Evolutionary conservation across 768 basidiomycete species (phyloP).

Genomic region (Termitomyces eurrhizus): DNA sequence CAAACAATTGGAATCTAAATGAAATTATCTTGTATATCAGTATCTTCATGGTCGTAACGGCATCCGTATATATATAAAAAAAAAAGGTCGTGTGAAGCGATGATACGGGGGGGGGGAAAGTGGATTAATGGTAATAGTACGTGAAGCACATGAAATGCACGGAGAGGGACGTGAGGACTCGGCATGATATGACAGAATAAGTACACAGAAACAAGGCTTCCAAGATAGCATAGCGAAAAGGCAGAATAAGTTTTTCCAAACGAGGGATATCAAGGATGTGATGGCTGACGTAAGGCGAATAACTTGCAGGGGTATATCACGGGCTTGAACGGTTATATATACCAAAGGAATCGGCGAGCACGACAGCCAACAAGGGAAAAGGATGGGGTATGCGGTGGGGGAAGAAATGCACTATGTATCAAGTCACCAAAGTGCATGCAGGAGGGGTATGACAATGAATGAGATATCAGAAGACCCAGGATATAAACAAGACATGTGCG

Average conservation of each 20-base stretch:
- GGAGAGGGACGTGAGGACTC: constrained; percentile 1
- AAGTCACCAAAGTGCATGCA: constrained; percentile 1
- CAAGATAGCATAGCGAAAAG: constrained; percentile 10
- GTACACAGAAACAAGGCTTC: constrained; percentile 6
- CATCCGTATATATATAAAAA: constrained; percentile 13
- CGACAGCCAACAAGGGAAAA: constrained; percentile 15
- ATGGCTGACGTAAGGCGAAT: constrained; percentile 9
- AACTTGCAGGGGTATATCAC: constrained; percentile 27
- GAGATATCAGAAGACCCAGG: constrained; percentile 10
- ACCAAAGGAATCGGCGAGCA: constrained; percentile 18
- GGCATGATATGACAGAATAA: constrained; percentile 4
- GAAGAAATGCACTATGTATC: not conserved
- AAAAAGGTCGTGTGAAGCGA: constrained; percentile 9
- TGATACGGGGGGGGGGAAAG: not conserved
- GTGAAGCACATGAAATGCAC: constrained; percentile 6
- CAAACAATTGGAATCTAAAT: constrained; percentile 10
- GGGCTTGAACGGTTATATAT: constrained; percentile 17
- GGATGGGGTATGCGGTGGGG: constrained; percentile 4
- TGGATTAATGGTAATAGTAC: constrained; percentile 10
- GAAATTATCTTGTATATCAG: constrained; percentile 13
- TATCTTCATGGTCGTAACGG: constrained; percentile 16
- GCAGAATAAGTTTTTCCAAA: constrained; percentile 8
- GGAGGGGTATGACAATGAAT: constrained; percentile 12
- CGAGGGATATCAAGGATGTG: not conserved
- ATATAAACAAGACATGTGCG: constrained; percentile 13